phyloP scores from a whole-genome alignment of 2,329 filamentous ascomycete genomes.

The Lasiodiplodia hormozganensis region DNA sequence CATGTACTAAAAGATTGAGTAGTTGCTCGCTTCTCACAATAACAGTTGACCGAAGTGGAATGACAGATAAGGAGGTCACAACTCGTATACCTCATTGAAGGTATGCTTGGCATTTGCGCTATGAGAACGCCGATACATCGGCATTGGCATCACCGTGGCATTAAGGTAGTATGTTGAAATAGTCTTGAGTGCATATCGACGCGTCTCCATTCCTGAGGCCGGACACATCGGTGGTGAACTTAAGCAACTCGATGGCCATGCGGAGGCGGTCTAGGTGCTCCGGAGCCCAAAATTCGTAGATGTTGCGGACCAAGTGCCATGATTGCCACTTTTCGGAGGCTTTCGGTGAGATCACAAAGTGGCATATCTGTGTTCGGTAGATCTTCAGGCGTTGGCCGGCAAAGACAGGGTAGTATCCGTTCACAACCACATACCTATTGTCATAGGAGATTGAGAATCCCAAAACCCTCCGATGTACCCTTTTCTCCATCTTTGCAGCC shows the following conservation, averaged over 20 bases:
- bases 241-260: background rate
- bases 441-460: background rate
- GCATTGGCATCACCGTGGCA: too few relatives aligned
- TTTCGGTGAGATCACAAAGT: background rate
- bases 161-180: too few relatives aligned
- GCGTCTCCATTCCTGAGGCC: too few relatives aligned
- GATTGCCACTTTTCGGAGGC: background rate
- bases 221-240: too few relatives aligned
- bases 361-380: background rate
- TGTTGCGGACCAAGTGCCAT: background rate
- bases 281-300: constrained; percentile 2
- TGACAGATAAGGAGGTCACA: too few relatives aligned
- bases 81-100: too few relatives aligned
- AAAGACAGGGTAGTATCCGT: background rate
- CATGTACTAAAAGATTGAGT: too few relatives aligned
- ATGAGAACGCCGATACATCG: too few relatives aligned
- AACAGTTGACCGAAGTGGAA: too few relatives aligned
- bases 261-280: background rate
- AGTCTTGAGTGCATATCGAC: too few relatives aligned
- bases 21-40: too few relatives aligned
- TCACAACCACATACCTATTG: background rate
- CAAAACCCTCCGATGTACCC: background rate
- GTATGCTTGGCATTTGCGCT: too few relatives aligned
- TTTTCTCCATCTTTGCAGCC: background rate
- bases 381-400: background rate